Evolutionary conservation across 2,329 filamentous ascomycete genomes (phyloP).

Genomic region (Cladosporium velox): DNA sequence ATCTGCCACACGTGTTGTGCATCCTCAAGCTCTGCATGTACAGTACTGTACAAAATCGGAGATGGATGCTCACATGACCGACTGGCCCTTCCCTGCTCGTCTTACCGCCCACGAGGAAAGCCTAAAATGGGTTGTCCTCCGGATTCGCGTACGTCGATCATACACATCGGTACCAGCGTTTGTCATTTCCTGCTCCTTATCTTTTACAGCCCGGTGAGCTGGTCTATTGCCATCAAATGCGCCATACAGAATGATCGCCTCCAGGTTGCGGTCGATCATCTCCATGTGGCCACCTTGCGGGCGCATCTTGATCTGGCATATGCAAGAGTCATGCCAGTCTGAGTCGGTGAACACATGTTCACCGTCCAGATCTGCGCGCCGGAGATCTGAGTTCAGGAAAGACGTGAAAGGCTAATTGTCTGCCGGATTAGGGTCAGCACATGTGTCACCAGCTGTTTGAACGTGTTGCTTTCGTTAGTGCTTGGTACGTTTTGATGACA

Average conservation of each 20-base stretch:
- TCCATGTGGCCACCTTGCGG: neutral
- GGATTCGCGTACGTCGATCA: neutral
- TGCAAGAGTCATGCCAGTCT: neutral
- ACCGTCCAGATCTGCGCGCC: neutral
- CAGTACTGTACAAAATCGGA: neutral
- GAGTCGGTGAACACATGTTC: conserved; percentile 1
- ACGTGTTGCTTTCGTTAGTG: neutral
- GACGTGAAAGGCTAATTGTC: neutral
- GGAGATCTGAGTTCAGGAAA: neutral
- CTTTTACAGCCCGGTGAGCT: neutral
- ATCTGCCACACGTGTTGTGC: neutral
- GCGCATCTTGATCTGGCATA: neutral
- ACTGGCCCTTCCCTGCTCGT: neutral
- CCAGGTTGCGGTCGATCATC: conserved; percentile 9
- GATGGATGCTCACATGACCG: neutral
- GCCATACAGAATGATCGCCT: neutral
- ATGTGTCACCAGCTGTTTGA: neutral
- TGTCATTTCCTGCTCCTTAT: neutral
- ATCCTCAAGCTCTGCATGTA: neutral
- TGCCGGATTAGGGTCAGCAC: conserved; percentile 2
- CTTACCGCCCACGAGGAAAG: neutral
- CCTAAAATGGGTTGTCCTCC: neutral
- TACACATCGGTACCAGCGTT: conserved; percentile 3
- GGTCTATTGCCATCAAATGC: neutral
- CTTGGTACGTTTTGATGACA: neutral